Conservation (phyloP, 495 filamentous ascomycete species). For the Penicillium longicatenatum region DNA sequence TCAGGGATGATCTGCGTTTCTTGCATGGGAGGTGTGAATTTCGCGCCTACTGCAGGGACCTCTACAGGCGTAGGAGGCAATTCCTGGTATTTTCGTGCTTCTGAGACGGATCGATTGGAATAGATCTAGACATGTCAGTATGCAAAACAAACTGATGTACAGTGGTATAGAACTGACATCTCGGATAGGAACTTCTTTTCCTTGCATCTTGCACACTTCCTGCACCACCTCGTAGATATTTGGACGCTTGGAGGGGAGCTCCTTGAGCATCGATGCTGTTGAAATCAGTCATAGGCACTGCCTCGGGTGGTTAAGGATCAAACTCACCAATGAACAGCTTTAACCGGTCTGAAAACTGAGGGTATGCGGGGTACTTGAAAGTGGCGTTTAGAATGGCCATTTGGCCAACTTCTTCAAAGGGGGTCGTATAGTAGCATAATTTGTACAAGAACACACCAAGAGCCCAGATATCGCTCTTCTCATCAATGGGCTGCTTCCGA, state of each 20-base stretch:
- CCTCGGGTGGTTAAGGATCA: not conserved
- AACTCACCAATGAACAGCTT: constrained; percentile 87
- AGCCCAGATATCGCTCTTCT: constrained; percentile 99
- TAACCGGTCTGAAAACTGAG: constrained; percentile 82
- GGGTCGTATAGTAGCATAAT: constrained; percentile 98
- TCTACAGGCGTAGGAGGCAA: constrained; percentile 56
- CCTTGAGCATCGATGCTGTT: constrained; percentile 85
- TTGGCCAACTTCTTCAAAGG: constrained; percentile 96
- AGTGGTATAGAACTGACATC: constrained; percentile 64
- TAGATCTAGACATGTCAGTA: constrained; percentile 68
- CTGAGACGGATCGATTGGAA: constrained; percentile 64
- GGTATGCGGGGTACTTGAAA: constrained; percentile 89
- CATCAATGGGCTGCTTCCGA: constrained; percentile 92
- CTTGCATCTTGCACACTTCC: constrained; percentile 86
- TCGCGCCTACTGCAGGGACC: constrained; percentile 67
- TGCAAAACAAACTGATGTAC: constrained; percentile 8
- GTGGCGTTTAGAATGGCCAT: constrained; percentile 97
- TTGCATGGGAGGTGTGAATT: constrained; percentile 64
- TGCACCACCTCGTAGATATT: constrained; percentile 92
- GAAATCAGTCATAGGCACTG: not conserved
- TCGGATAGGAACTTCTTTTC: constrained; percentile 83
- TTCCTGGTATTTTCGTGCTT: constrained; percentile 61
- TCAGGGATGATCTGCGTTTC: constrained; percentile 79
- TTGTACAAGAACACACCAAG: constrained; percentile 96
- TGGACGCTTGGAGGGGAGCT: constrained; percentile 77